phyloP scores from a whole-genome alignment of 225 moss, liverwort and hornwort species.

The Marchantia polymorpha region DNA sequence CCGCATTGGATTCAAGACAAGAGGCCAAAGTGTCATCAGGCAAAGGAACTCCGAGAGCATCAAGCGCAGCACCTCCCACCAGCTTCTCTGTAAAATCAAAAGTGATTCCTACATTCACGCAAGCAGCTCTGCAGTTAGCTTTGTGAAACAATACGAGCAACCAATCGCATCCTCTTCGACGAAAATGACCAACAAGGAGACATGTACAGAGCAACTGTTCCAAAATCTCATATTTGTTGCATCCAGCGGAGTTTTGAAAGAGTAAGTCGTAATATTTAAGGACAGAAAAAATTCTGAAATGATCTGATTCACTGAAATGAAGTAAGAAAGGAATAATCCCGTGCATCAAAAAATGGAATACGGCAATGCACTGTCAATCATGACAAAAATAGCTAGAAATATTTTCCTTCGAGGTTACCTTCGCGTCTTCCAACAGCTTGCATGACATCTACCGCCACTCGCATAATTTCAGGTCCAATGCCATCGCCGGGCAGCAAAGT shows the following conservation, averaged over 20 bases:
- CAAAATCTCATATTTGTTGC: neutral
- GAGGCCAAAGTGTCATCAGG: constrained; percentile 75
- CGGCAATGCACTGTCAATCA: neutral
- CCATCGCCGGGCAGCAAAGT: constrained; percentile 90
- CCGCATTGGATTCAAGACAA: constrained; percentile 77
- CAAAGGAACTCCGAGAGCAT: constrained; percentile 71
- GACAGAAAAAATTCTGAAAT: neutral
- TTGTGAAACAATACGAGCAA: neutral
- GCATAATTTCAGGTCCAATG: constrained; percentile 89
- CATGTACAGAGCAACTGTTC: neutral
- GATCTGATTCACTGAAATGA: neutral
- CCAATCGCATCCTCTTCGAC: too few relatives aligned
- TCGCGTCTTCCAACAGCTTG: constrained; percentile 63
- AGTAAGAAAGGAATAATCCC: too few relatives aligned
- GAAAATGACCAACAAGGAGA: neutral
- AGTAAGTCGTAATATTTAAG: neutral
- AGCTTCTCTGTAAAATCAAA: constrained; percentile 80
- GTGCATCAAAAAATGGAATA: neutral
- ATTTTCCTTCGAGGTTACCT: constrained; percentile 37
- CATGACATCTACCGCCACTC: constrained; percentile 77
- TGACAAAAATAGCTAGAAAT: neutral
- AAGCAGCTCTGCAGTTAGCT: neutral
- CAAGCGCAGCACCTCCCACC: constrained; percentile 95
- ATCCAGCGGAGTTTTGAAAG: neutral
- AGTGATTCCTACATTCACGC: constrained; percentile 48